Base-by-base conservation (phyloP, 2,329 filamentous ascomycete genomes). In the Lecanicillium sp. region DNA sequence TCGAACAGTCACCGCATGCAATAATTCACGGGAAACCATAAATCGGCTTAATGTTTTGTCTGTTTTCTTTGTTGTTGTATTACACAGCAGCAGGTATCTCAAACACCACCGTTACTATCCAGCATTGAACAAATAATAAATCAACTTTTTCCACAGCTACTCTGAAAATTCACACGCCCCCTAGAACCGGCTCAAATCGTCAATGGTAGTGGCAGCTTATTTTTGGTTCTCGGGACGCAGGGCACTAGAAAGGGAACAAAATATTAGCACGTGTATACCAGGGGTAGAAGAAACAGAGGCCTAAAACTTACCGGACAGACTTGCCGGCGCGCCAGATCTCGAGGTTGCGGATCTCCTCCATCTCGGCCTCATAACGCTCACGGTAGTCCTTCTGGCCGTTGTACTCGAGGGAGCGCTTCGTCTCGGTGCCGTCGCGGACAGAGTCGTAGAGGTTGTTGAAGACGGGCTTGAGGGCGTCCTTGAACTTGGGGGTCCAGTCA, bases 311-410 rank as follows among this genome's bases (percentile, higher is more conserved):
- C 75, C 90, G 84, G 58, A 98, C 92, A 56, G 92, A 87, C 82
- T 96, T 97, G 67, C 92, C 92, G 50, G 92, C 92, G 61, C 86
- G 81, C 92, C 92, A 98, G 80, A 98, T 98, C 80, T 98, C 92
- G 60, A 98, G 74, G 61, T 88, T 79, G 59, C 90, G 85, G 73
- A 98, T 97, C 76, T 97, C 92, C 73, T 95, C 76, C 81, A 98
- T 86, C 84, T 98, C 92, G 61, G 87, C 79, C 80, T 96, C 88
- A 69, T 89, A 98, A 72, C 86, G 88, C 77, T 95, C 76, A 58
- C 92, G 84, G 82, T 98, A 98, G 71, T 98, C 88, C 54, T 79
- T 72, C 70, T 94, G 87, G 63, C 84, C 77, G 79, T 97, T 97
- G 80, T 94, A 98, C 60, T 96, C 88, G 60, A 98, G 83, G 46